phyloP scores from a whole-genome alignment of 805 yeast species.

The Komagataella phaffii region DNA sequence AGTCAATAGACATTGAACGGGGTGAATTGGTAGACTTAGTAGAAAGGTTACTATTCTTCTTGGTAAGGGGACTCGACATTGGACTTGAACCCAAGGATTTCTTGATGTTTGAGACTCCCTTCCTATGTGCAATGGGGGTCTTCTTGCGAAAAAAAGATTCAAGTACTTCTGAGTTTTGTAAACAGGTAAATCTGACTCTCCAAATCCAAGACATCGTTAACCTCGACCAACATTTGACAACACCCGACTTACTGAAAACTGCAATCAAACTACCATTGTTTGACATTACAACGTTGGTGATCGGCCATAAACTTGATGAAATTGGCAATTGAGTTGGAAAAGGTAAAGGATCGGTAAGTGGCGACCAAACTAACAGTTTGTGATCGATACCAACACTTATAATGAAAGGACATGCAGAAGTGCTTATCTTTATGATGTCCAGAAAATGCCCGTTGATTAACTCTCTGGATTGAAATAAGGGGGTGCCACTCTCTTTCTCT shows the following conservation, averaged over 20 bases:
- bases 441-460: constrained; percentile 37
- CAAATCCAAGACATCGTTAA: constrained; percentile 40
- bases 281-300: constrained; percentile 42
- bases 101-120: constrained; percentile 2
- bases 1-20: constrained; percentile 17
- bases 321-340: constrained; percentile 29
- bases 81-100: not conserved
- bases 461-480: constrained; percentile 21
- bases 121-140: constrained; percentile 28
- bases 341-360: constrained; percentile 34
- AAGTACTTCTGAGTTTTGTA: constrained; percentile 24
- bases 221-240: constrained; percentile 50
- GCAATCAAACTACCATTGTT: constrained; percentile 47
- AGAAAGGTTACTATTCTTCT: not conserved
- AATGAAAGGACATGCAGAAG: constrained; percentile 51
- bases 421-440: constrained; percentile 48
- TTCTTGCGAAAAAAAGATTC: constrained; percentile 49
- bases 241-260: constrained; percentile 36
- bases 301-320: constrained; percentile 42
- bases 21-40: not conserved
- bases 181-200: constrained; percentile 29
- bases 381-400: constrained; percentile 68
- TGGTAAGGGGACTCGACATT: not conserved
- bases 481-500: constrained; percentile 3
- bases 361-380: constrained; percentile 62